Conservation (phyloP, 139 green algal species). For the Edaphochlamys debaryana region DNA sequence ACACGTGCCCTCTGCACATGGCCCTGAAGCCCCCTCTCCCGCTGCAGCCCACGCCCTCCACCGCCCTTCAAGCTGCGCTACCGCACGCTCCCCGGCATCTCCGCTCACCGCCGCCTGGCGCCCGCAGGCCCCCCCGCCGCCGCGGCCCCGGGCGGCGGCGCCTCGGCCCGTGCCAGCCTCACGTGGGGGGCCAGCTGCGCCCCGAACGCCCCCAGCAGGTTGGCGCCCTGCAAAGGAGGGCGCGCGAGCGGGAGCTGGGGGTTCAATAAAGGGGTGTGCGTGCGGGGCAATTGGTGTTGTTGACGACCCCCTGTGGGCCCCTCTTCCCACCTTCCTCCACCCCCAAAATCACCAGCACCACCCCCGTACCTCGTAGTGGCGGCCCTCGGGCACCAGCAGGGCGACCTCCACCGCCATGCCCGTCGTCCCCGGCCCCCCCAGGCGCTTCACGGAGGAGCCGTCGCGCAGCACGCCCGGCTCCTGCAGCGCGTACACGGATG, state of each 20-base stretch:
- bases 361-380: constrained; percentile 27
- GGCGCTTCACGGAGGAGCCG: neutral
- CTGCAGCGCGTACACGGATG: neutral
- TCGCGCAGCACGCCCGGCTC: constrained; percentile 24
- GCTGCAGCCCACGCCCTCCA: too few relatives aligned
- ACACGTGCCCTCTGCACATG: too few relatives aligned
- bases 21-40: too few relatives aligned
- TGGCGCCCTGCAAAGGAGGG: too few relatives aligned
- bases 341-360: too few relatives aligned
- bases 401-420: constrained; percentile 1
- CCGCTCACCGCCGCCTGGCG: neutral
- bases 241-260: too few relatives aligned
- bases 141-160: neutral
- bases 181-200: constrained; percentile 15
- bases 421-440: neutral
- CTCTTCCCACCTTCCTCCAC: too few relatives aligned
- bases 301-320: too few relatives aligned
- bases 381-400: constrained; percentile 32
- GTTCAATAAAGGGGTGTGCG: too few relatives aligned
- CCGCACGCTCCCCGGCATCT: neutral
- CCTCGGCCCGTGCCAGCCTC: constrained; percentile 4
- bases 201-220: constrained; percentile 8
- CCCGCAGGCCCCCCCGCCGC: neutral
- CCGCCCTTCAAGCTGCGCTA: neutral
- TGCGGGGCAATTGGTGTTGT: too few relatives aligned